These are phyloP conservation scores for Xerocomellus dryophilus DNA, from an alignment of 768 basidiomycete species.

Conservation along the genomic window DNA sequence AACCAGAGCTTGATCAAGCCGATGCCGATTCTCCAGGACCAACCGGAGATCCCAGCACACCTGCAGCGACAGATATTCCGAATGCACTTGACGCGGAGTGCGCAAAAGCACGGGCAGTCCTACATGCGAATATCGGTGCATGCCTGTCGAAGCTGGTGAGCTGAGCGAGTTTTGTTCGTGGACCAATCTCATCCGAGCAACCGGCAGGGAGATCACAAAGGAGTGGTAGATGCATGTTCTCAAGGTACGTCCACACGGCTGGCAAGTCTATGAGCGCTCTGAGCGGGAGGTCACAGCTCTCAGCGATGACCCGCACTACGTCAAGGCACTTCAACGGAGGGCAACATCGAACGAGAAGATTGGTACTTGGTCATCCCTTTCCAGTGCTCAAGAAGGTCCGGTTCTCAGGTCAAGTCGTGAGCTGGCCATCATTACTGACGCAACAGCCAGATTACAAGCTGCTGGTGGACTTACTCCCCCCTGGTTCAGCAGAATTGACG, in stretches of 20 bases:
- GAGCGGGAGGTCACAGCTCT: conserved; percentile 53
- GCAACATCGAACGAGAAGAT: conserved; percentile 81
- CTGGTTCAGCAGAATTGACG: conserved; percentile 47
- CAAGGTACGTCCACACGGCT: conserved; percentile 46
- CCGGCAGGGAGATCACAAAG: conserved; percentile 71
- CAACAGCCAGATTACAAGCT: conserved; percentile 64
- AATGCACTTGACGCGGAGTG: conserved; percentile 44
- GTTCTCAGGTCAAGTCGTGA: neutral
- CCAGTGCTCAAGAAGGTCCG: conserved; percentile 80
- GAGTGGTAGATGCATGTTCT: conserved; percentile 77
- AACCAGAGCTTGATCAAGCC: conserved; percentile 15
- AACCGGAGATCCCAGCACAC: conserved; percentile 1
- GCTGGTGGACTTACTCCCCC: conserved; percentile 62
- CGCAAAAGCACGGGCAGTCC: conserved; percentile 60
- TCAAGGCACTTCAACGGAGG: conserved; percentile 88
- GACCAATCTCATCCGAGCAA: neutral
- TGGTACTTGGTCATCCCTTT: conserved; percentile 78
- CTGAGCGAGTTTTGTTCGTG: neutral
- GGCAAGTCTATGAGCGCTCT: neutral
- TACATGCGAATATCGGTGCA: conserved; percentile 88
- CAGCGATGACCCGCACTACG: conserved; percentile 78
- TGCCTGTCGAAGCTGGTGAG: conserved; percentile 78
- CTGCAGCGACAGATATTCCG: conserved; percentile 17
- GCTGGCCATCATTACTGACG: neutral
- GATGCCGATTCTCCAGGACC: conserved; percentile 22